phyloP scores from a whole-genome alignment of 176 grass and related monocot genomes.

The Puccinellia tenuiflora region DNA sequence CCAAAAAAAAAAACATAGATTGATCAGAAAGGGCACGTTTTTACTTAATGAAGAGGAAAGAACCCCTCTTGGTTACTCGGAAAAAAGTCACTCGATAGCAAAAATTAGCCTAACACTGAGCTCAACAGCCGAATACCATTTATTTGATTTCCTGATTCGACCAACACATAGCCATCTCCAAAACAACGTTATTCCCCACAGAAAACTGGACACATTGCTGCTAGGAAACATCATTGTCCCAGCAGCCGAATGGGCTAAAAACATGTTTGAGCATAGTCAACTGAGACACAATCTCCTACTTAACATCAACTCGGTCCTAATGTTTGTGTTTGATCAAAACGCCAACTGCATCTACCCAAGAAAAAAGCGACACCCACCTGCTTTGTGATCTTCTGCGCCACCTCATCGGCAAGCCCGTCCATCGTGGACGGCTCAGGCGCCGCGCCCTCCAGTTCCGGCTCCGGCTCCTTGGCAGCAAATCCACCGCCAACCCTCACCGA shows the following conservation, averaged over 20 bases:
- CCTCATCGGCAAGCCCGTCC: constrained; percentile 52
- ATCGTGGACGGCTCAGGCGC: constrained; percentile 18
- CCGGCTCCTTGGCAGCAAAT: constrained; percentile 42
- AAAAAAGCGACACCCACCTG: constrained; percentile 48
- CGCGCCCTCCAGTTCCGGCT: constrained; percentile 21
- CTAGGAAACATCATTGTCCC: not conserved
- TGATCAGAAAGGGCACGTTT: not conserved
- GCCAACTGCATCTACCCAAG: not conserved
- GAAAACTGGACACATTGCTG: not conserved
- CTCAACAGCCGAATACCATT: not conserved
- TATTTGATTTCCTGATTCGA: not conserved
- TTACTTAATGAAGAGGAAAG: not conserved
- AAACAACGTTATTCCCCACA: not conserved
- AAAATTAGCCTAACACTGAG: not conserved
- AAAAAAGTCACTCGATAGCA: not conserved
- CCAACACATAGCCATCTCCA: not conserved
- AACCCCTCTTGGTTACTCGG: not conserved
- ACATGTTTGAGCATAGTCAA: too few relatives aligned
- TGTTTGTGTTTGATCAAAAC: not conserved
- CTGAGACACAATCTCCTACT: too few relatives aligned
- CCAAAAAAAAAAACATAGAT: not conserved
- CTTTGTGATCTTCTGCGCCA: constrained; percentile 78
- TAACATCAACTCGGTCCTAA: not conserved
- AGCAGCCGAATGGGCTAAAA: too few relatives aligned
- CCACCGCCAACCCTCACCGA: constrained; percentile 12